Conservation (phyloP, 306 rosid genomes). For the Rosa rugosa region DNA sequence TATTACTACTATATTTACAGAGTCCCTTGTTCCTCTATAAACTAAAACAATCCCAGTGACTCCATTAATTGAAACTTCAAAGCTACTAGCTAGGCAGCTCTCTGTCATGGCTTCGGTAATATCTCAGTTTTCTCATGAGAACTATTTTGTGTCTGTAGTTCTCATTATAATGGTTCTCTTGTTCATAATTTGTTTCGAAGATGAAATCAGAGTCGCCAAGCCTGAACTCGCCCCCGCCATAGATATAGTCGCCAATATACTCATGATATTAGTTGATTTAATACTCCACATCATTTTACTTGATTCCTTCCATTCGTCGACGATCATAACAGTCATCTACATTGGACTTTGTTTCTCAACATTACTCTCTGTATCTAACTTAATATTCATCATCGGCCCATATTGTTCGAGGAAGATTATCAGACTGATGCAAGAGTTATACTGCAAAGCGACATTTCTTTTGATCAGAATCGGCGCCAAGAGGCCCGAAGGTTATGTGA, state of each 20-base stretch:
- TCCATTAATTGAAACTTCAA: neutral
- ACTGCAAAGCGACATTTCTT: neutral
- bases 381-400: neutral
- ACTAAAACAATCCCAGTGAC: neutral
- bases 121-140: neutral
- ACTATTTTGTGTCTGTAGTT: neutral
- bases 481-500: slow-evolving; percentile 2
- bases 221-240: neutral
- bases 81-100: neutral
- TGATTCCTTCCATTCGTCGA: neutral
- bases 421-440: neutral
- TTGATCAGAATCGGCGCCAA: neutral
- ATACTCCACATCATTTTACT: neutral
- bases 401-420: neutral
- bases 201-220: neutral
- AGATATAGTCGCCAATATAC: neutral
- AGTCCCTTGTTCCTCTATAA: neutral
- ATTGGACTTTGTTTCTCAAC: neutral
- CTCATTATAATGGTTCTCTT: neutral
- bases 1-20: neutral
- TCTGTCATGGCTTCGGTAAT: neutral
- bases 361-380: neutral
- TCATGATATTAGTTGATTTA: neutral
- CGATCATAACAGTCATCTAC: neutral
- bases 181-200: neutral